Evolutionary conservation across 1,139 yeast genomes (phyloP).

Genomic region (Schizosaccharomyces versatilis): DNA sequence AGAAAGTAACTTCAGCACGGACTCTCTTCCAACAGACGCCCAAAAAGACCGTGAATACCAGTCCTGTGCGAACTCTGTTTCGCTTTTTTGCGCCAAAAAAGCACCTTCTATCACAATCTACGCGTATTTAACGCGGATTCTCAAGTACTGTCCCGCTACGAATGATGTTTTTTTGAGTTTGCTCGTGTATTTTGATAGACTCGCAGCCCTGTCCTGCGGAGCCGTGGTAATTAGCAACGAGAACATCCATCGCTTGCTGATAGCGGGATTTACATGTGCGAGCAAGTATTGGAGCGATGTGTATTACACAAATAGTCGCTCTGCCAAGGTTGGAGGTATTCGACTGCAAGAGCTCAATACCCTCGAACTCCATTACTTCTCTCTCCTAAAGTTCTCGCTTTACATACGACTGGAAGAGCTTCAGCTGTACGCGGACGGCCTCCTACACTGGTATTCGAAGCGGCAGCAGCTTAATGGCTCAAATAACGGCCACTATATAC

Average conservation of each 20-base stretch:
- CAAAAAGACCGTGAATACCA: background rate
- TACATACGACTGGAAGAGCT: slow-evolving; percentile 79
- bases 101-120: slow-evolving; percentile 83
- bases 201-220: slow-evolving; percentile 24
- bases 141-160: slow-evolving; percentile 92
- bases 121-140: slow-evolving; percentile 69
- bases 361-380: slow-evolving; percentile 68
- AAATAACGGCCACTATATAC: no score
- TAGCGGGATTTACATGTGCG: slow-evolving; percentile 91
- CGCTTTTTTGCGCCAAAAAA: slow-evolving; percentile 65
- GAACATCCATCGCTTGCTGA: slow-evolving; percentile 79
- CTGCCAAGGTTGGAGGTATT: slow-evolving; percentile 81
- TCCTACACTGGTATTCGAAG: slow-evolving; percentile 21
- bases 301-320: slow-evolving; percentile 82
- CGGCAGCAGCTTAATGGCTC: background rate
- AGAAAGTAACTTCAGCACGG: background rate
- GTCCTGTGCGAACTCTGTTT: background rate
- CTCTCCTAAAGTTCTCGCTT: slow-evolving; percentile 64
- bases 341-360: slow-evolving; percentile 86
- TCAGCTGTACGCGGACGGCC: slow-evolving; percentile 71
- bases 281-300: slow-evolving; percentile 90
- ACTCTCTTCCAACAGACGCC: background rate
- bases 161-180: slow-evolving; percentile 82
- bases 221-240: slow-evolving; percentile 87
- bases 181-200: slow-evolving; percentile 80